Base-by-base conservation (phyloP, 768 basidiomycete species). In the Serendipita indica region DNA sequence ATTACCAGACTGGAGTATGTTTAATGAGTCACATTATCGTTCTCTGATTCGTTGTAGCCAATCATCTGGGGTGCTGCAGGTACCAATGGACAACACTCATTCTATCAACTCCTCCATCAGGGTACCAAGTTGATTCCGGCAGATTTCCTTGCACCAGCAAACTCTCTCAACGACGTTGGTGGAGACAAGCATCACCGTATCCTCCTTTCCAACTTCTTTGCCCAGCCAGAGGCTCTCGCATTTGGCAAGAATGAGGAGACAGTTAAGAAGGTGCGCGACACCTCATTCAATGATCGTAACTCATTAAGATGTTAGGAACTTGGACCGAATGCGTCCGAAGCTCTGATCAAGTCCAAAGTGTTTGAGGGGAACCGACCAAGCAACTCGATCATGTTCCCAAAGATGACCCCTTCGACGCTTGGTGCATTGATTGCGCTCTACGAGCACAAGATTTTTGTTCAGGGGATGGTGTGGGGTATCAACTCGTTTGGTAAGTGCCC, bases 41-140 rank as follows among this genome's bases (percentile, higher is more conserved):
- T 25, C 35, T 57, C 58, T 59, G 4, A 59, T 22, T 41, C 28
- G 18, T 12, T 34, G 12, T 64, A 92, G 84, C 94, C 96, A 13
- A 98, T 99, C 74, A 88, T 98, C 70, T 99, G 96, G 96, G 96
- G 94, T 64, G 93, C 93, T 7, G 84, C 89, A 0, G 96, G 94
- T 39, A 98, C 96, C 35, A 98, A 98, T 72, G 96, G 94, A 60
- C 94, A 98, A 70, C 96, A 99, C 74, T 97, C 96, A 6, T 98
- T 99, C 80, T 99, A 99, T 75, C 94, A 97, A 72, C 86, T 97
- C 63, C 77, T 93, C 20, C 90, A 93, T 72, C 91, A 92, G 69
- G 90, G 90, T 56, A 93, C 90, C 37, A 94, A 91, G 74, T 69
- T 93, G 62, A 84, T 93, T 64, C 91, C 91, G 1, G 80, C 86